Evolutionary conservation across 768 basidiomycete species (phyloP).

Genomic region (Tylopilus felleus): DNA sequence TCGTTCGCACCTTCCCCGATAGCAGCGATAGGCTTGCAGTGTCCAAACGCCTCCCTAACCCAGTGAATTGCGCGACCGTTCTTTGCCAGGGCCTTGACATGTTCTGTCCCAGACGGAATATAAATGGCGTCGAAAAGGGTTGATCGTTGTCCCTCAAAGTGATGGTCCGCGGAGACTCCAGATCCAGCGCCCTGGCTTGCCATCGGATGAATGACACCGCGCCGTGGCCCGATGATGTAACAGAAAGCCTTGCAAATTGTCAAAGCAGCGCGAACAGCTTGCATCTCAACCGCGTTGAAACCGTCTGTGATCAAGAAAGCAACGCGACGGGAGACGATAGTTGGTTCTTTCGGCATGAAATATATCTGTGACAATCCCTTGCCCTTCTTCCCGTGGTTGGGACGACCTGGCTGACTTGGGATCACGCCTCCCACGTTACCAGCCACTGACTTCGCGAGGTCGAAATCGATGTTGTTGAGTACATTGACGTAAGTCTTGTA

Average conservation of each 20-base stretch:
- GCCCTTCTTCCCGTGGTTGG: slow-evolving; percentile 57
- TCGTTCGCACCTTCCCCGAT: slow-evolving; percentile 52
- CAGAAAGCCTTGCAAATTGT: slow-evolving; percentile 51
- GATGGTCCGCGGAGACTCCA: slow-evolving; percentile 57
- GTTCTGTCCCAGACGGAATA: slow-evolving; percentile 66
- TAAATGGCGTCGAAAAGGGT: slow-evolving; percentile 82
- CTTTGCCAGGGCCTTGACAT: slow-evolving; percentile 52
- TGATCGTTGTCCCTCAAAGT: slow-evolving; percentile 74
- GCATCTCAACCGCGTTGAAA: slow-evolving; percentile 59
- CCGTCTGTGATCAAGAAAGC: slow-evolving; percentile 77
- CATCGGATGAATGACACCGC: slow-evolving; percentile 41
- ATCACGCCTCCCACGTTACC: slow-evolving; percentile 56
- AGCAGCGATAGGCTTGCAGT: slow-evolving; percentile 80
- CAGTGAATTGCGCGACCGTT: slow-evolving; percentile 78
- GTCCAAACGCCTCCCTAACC: slow-evolving; percentile 81
- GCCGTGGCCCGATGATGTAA: slow-evolving; percentile 70
- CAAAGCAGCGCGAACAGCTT: slow-evolving; percentile 54
- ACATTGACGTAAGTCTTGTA: slow-evolving; percentile 64
- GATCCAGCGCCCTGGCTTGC: slow-evolving; percentile 26
- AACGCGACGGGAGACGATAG: slow-evolving; percentile 64
- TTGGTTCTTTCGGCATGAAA: slow-evolving; percentile 52
- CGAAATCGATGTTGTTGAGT: slow-evolving; percentile 69
- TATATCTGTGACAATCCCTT: slow-evolving; percentile 57
- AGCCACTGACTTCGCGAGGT: slow-evolving; percentile 69
- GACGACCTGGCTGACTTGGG: slow-evolving; percentile 47